Percentiles rank a stretch among this genome's conserved stretches.
phyloP scores from a whole-genome alignment of 805 yeast species.

The Sugiyamaella qingdaonensis region DNA sequence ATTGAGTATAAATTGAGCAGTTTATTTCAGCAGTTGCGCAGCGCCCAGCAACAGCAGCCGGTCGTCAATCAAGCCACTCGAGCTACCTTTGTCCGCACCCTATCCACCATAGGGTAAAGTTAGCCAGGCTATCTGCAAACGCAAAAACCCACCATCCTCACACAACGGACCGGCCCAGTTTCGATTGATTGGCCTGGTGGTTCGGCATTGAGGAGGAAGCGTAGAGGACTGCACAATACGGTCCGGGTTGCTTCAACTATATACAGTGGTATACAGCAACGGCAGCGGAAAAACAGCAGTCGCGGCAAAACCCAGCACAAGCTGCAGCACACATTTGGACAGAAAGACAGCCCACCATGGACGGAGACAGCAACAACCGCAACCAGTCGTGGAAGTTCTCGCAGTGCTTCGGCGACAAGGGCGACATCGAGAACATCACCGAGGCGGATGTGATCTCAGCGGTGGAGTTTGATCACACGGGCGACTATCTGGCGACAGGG shows the following conservation, averaged over 20 bases:
- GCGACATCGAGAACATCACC: conserved; percentile 90
- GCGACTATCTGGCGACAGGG: conserved; percentile 95
- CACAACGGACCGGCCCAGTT: conserved; percentile 1
- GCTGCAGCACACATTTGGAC: no score
- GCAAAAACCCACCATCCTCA: conserved; percentile 6
- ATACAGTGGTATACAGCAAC: not conserved
- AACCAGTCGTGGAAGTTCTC: conserved; percentile 72
- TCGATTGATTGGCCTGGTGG: not conserved
- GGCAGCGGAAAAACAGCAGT: no score
- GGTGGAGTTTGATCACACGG: conserved; percentile 92
- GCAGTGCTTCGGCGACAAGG: conserved; percentile 98
- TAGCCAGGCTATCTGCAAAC: conserved; percentile 1
- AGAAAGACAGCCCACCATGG: conserved; percentile 3
- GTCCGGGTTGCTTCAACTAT: not conserved
- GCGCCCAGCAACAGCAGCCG: no score
- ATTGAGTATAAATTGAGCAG: no score
- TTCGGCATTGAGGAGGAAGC: not conserved
- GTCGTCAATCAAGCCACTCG: no score
- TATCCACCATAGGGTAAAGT: not conserved
- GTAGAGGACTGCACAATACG: not conserved
- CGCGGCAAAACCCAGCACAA: no score
- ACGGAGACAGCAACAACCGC: conserved; percentile 23
- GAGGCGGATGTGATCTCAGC: conserved; percentile 97
- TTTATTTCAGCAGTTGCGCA: no score
- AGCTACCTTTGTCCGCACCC: no score